These are phyloP conservation scores for Isatis lusitanica DNA, from an alignment of 441 rosid species.

Conservation along the genomic window DNA sequence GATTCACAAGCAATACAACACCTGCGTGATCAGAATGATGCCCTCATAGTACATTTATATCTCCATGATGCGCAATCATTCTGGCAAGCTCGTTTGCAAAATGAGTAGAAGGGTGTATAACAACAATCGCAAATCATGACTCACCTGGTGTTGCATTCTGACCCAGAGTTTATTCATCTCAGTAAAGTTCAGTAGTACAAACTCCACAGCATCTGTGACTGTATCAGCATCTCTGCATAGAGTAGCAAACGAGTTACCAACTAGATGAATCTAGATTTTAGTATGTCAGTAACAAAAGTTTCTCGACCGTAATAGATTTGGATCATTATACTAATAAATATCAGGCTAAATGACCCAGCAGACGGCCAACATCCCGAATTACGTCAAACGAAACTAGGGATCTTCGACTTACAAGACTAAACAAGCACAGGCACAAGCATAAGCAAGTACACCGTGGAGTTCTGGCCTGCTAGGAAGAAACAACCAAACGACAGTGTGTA, in stretches of 20 bases:
- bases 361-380: slow-evolving; percentile 10
- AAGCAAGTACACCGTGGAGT: neutral
- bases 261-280: slow-evolving; percentile 17
- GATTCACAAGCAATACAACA: slow-evolving; percentile 73
- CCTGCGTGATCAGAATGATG: slow-evolving; percentile 84
- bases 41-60: slow-evolving; percentile 57
- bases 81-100: slow-evolving; percentile 47
- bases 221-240: slow-evolving; percentile 73
- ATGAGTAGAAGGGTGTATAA: slow-evolving; percentile 46
- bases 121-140: slow-evolving; percentile 54
- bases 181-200: slow-evolving; percentile 75
- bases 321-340: neutral
- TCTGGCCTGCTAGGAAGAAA: slow-evolving; percentile 14
- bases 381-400: slow-evolving; percentile 1
- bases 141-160: slow-evolving; percentile 92
- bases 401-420: neutral
- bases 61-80: slow-evolving; percentile 53
- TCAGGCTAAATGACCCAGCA: neutral
- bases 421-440: neutral
- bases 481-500: neutral
- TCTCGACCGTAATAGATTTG: neutral
- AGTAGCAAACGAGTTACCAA: slow-evolving; percentile 26
- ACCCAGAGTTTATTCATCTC: slow-evolving; percentile 93
- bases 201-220: slow-evolving; percentile 71
- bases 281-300: slow-evolving; percentile 5